These are phyloP conservation scores for Talaromyces amestolkiae DNA, from an alignment of 2,329 filamentous ascomycete genomes.

Conservation along the genomic window DNA sequence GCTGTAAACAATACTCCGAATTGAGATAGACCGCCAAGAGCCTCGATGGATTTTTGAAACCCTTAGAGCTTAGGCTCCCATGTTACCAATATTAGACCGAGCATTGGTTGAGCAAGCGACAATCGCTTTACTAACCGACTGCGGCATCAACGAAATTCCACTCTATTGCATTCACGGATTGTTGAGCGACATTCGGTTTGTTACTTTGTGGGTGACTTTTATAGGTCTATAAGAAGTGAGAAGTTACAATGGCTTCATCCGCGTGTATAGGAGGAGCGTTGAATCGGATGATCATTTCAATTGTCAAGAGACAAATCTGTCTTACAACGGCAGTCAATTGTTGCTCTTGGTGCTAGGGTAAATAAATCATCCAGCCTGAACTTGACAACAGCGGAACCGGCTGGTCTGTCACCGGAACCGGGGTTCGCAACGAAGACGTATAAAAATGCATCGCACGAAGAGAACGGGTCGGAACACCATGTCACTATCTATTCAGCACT, in stretches of 20 bases:
- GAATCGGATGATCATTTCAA: not conserved
- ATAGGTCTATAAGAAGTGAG: not conserved
- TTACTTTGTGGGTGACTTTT: not conserved
- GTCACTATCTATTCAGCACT: not conserved
- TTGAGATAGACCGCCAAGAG: not conserved
- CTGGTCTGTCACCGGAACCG: not conserved
- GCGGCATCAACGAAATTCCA: not conserved
- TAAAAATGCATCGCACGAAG: not conserved
- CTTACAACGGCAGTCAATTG: not conserved
- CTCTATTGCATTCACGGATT: not conserved
- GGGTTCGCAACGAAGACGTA: not conserved
- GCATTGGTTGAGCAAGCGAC: not conserved
- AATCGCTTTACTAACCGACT: not conserved
- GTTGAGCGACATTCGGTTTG: not conserved
- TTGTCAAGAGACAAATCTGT: not conserved
- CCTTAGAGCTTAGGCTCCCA: not conserved
- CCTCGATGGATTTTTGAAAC: too few species aligned
- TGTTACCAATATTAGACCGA: not conserved
- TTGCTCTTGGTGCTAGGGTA: not conserved
- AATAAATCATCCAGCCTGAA: not conserved
- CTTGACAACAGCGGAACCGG: not conserved
- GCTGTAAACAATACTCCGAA: too few species aligned
- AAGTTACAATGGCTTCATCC: not conserved
- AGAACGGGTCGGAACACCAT: not conserved
- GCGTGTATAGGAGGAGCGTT: not conserved